These are phyloP conservation scores for Pestalotiopsis sp. DNA, from an alignment of 2,329 filamentous ascomycete genomes.

Conservation along the genomic window DNA sequence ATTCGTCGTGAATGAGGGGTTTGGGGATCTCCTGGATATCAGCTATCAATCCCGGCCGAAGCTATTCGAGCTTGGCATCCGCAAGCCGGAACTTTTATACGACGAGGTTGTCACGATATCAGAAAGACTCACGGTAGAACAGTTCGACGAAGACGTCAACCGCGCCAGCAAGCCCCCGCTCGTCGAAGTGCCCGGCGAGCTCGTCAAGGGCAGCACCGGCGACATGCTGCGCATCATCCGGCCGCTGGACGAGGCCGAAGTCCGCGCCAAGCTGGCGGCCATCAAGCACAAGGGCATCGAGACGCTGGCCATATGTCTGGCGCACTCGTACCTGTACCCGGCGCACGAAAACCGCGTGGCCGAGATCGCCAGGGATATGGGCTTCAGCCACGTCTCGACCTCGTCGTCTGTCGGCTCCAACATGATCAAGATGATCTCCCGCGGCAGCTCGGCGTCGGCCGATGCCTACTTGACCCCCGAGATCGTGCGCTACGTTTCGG, in stretches of 20 bases:
- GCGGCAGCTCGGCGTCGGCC: conserved; percentile 72
- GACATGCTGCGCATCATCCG: conserved; percentile 11
- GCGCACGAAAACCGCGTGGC: conserved; percentile 52
- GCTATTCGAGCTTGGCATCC: conserved; percentile 6
- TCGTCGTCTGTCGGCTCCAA: conserved; percentile 2
- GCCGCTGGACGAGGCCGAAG: conserved; percentile 28
- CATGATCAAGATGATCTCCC: conserved; percentile 76
- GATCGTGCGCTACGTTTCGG: conserved; percentile 68
- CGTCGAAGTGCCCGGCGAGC: conserved; percentile 19
- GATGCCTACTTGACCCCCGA: conserved; percentile 79
- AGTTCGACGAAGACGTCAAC: conserved; percentile 13
- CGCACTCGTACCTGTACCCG: conserved; percentile 35
- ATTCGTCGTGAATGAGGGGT: conserved; percentile 68
- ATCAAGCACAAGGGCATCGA: neutral
- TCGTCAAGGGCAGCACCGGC: conserved; percentile 11
- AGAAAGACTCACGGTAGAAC: conserved; percentile 10
- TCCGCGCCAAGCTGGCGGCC: neutral
- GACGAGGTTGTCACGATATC: conserved; percentile 1
- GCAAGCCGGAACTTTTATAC: conserved; percentile 9
- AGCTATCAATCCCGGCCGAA: conserved; percentile 5
- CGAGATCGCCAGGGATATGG: conserved; percentile 38
- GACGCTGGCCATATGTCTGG: conserved; percentile 6
- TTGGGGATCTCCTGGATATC: conserved; percentile 8
- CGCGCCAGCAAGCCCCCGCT: conserved; percentile 15
- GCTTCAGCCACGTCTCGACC: conserved; percentile 34